phyloP scores from a whole-genome alignment of 257 asterid genomes.

The Jasminum sambac region DNA sequence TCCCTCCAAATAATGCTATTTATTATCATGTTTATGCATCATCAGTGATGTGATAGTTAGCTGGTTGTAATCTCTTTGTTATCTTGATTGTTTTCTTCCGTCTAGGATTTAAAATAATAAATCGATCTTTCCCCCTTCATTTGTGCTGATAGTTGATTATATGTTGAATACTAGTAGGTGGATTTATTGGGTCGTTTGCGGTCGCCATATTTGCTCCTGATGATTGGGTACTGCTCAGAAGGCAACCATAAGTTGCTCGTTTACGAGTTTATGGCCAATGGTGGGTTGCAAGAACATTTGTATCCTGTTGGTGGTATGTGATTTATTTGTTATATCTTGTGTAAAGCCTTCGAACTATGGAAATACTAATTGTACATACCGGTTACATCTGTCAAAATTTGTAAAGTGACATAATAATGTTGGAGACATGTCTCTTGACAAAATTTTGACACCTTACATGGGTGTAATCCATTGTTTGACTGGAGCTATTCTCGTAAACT shows the following conservation, averaged over 20 bases:
- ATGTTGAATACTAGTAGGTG: conserved; percentile 47
- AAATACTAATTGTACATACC: too few species aligned
- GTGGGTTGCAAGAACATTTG: conserved; percentile 93
- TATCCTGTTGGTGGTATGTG: conserved; percentile 63
- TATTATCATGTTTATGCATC: too few species aligned
- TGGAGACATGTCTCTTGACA: too few species aligned
- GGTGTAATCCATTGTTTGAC: background rate
- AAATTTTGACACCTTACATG: too few species aligned
- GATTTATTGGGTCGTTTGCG: conserved; percentile 71
- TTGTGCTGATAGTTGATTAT: conserved; percentile 1
- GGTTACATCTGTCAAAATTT: too few species aligned
- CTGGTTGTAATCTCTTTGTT: too few species aligned
- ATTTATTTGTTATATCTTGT: background rate
- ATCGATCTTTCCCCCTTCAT: background rate
- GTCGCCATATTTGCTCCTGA: conserved; percentile 68
- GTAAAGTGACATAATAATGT: too few species aligned
- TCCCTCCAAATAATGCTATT: too few species aligned
- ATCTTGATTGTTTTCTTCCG: too few species aligned
- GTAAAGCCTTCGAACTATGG: background rate
- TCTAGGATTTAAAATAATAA: too few species aligned
- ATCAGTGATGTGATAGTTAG: too few species aligned
- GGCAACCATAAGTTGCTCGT: conserved; percentile 73
- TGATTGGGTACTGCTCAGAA: conserved; percentile 83
- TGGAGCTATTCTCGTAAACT: background rate
- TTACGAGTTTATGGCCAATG: conserved; percentile 93